Evolutionary conservation across 768 basidiomycete genomes (phyloP), one percentile per base, ranked within the genome.

Genomic region (Suillus bovinus): DNA sequence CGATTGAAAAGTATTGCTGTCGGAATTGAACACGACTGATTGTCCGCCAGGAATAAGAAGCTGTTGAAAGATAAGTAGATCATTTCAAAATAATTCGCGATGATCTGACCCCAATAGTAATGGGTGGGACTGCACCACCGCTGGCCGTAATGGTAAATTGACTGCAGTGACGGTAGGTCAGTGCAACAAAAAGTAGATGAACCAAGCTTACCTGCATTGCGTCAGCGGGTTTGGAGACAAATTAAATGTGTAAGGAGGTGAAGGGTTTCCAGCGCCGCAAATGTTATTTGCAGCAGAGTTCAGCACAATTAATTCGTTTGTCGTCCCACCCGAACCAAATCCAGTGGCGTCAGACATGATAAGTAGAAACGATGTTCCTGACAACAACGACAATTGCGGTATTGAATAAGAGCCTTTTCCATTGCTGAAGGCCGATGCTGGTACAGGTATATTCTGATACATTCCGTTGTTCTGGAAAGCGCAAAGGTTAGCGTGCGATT

Each of bases 311-410:
- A 87, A 65, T 4, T 88, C 57, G 52, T 72, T 60, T 13, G 84
- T 81, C 31, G 79, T 77, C 29, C 89, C 90, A 4, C 90, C 91
- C 8, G 85, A 78, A n/a, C n/a, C n/a, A n/a, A n/a, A n/a, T n/a
- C n/a, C n/a, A n/a, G n/a, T n/a, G n/a, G n/a, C n/a, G n/a, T n/a
- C n/a, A n/a, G n/a, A n/a, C n/a, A n/a, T n/a, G n/a, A n/a, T n/a
- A n/a, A n/a, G n/a, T n/a, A n/a, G n/a, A n/a, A n/a, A n/a, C n/a
- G n/a, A n/a, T n/a, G n/a, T n/a, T n/a, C n/a, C n/a, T n/a, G n/a
- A n/a, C n/a, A n/a, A n/a, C n/a, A n/a, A n/a, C n/a, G n/a, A n/a
- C n/a, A n/a, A n/a, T n/a, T n/a, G n/a, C n/a, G n/a, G n/a, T n/a
- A n/a, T n/a, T n/a, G n/a, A n/a, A n/a, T n/a, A n/a, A n/a, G n/a